Evolutionary conservation across 176 grass and related monocot species (phyloP).

Genomic region (Oryza brachyantha): DNA sequence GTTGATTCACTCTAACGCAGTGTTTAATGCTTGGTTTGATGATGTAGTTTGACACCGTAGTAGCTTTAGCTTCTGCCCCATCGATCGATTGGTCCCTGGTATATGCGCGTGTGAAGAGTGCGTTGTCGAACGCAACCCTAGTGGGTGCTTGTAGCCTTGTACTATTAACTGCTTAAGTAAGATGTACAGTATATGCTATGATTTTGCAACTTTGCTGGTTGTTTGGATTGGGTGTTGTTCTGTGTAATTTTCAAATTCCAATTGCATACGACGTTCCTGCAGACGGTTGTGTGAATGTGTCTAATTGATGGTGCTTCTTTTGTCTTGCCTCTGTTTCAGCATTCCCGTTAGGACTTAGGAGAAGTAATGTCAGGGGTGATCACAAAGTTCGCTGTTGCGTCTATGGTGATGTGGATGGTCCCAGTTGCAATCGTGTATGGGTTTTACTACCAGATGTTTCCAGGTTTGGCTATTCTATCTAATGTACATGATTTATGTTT

Average conservation of each 20-base stretch:
- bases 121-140: no score
- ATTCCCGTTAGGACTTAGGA: background rate
- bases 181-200: conserved; percentile 14
- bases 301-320: background rate
- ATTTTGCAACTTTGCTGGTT: background rate
- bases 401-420: conserved; percentile 82
- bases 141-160: background rate
- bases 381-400: conserved; percentile 69
- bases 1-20: background rate
- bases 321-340: conserved; percentile 1
- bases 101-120: background rate
- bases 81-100: background rate
- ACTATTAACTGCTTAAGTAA: background rate
- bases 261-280: background rate
- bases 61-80: background rate
- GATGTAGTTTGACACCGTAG: background rate
- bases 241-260: background rate
- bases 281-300: background rate
- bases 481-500: background rate
- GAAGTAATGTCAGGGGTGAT: conserved; percentile 71
- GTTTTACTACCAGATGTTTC: conserved; percentile 73
- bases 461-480: conserved; percentile 49
- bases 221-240: background rate
- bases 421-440: conserved; percentile 75
- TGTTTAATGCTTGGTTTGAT: background rate